Evolutionary conservation across 805 yeast species (phyloP).

Genomic region (Candida mattraensis): DNA sequence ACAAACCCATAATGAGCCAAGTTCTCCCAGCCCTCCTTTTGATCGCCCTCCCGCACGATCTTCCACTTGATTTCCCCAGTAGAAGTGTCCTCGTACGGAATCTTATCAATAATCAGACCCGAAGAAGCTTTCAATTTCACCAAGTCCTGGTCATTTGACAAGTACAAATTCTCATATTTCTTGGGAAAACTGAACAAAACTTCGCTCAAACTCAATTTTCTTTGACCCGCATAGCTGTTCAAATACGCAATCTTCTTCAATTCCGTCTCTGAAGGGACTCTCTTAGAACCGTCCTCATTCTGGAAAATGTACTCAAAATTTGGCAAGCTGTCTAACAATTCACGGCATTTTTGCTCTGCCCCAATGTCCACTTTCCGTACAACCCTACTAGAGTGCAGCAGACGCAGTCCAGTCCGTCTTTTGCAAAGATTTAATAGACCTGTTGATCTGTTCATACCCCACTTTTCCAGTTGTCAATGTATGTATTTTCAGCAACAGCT

Average conservation of each 20-base stretch:
- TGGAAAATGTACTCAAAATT: conserved; percentile 65
- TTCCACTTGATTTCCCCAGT: conserved; percentile 82
- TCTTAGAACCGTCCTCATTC: conserved; percentile 72
- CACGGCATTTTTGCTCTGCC: conserved; percentile 62
- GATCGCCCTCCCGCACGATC: conserved; percentile 64
- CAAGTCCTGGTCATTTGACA: conserved; percentile 63
- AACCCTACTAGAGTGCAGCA: conserved; percentile 19
- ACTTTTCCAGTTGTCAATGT: too few species aligned
- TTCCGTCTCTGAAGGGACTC: conserved; percentile 69
- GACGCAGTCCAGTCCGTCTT: too few species aligned
- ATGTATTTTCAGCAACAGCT: too few species aligned
- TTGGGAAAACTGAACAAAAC: conserved; percentile 44
- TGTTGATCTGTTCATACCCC: too few species aligned
- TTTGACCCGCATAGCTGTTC: conserved; percentile 55
- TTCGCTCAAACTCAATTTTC: conserved; percentile 53
- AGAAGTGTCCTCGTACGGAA: conserved; percentile 76
- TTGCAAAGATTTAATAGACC: too few species aligned
- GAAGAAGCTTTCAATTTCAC: conserved; percentile 55
- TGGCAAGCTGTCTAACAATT: conserved; percentile 60
- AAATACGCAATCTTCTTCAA: conserved; percentile 71
- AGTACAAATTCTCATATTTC: conserved; percentile 52
- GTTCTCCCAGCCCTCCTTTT: conserved; percentile 84
- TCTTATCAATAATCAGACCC: conserved; percentile 73
- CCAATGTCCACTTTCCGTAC: conserved; percentile 42
- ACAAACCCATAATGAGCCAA: conserved; percentile 69